Percentiles rank a stretch among this genome's conserved stretches.
Evolutionary conservation across 345 rosid species (phyloP).

Genomic region (Turnera subulata): DNA sequence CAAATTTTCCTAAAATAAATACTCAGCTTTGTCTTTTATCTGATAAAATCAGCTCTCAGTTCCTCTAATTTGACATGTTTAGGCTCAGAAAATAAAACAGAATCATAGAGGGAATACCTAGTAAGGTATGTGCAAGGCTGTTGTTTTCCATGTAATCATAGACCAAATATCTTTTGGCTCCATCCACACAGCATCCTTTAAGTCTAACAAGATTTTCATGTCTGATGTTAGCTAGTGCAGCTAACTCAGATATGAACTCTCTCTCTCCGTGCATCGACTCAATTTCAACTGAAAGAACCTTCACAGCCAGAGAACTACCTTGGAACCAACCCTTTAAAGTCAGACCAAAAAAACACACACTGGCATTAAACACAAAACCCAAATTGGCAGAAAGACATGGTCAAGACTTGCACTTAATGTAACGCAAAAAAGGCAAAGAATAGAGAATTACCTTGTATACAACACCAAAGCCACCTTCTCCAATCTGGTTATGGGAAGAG

Average conservation of each 20-base stretch:
- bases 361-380: background rate
- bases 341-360: background rate
- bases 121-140: constrained; percentile 38
- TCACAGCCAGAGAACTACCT: constrained; percentile 47
- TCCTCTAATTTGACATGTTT: too few relatives aligned
- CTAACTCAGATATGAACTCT: constrained; percentile 53
- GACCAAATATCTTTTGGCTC: constrained; percentile 43
- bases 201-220: constrained; percentile 56
- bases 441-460: constrained; percentile 52
- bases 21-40: too few relatives aligned
- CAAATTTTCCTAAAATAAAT: constrained; percentile 7
- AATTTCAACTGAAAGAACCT: constrained; percentile 43
- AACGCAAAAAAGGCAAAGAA: background rate
- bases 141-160: constrained; percentile 61
- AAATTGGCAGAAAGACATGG: too few relatives aligned
- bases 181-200: constrained; percentile 55
- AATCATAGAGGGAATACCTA: constrained; percentile 24
- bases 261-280: constrained; percentile 61
- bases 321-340: constrained; percentile 37
- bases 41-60: too few relatives aligned
- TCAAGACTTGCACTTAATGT: background rate
- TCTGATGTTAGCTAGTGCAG: constrained; percentile 39
- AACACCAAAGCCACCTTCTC: constrained; percentile 54
- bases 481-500: constrained; percentile 49
- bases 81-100: background rate